Conservation (phyloP, 495 filamentous ascomycete genomes). For the Astrocystis sublimbata region DNA sequence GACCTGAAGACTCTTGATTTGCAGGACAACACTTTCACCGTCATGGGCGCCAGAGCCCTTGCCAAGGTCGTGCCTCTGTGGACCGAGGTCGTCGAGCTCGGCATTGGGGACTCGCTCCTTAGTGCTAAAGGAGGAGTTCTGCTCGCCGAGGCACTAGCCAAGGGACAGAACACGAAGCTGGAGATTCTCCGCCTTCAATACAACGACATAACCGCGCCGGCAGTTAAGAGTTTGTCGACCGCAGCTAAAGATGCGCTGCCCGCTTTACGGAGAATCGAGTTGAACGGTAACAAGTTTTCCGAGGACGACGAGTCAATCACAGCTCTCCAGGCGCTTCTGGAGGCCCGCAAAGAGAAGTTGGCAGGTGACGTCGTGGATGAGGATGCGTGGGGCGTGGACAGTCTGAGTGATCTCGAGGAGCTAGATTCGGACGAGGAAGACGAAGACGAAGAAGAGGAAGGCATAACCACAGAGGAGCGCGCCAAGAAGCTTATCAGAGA, state of each 20-base stretch:
- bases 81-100: constrained; percentile 76
- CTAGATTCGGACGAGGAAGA: constrained; percentile 73
- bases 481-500: constrained; percentile 67
- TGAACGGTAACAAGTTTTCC: constrained; percentile 93
- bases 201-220: constrained; percentile 83
- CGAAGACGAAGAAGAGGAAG: constrained; percentile 66
- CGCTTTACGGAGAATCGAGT: constrained; percentile 74
- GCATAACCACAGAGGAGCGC: constrained; percentile 55
- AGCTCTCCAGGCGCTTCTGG: constrained; percentile 50
- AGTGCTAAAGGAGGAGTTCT: constrained; percentile 74
- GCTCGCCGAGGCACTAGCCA: constrained; percentile 68
- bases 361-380: constrained; percentile 59
- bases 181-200: constrained; percentile 84
- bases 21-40: constrained; percentile 96
- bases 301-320: constrained; percentile 74
- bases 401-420: constrained; percentile 79
- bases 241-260: constrained; percentile 68
- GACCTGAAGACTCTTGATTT: constrained; percentile 76
- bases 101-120: constrained; percentile 85
- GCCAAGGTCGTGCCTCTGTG: constrained; percentile 72
- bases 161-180: constrained; percentile 74
- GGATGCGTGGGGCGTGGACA: constrained; percentile 81
- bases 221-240: constrained; percentile 66
- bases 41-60: constrained; percentile 74
- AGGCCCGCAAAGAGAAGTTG: constrained; percentile 62